Evolutionary conservation across 2,329 filamentous ascomycete species (phyloP).

Genomic region (Mariannaea elegans): DNA sequence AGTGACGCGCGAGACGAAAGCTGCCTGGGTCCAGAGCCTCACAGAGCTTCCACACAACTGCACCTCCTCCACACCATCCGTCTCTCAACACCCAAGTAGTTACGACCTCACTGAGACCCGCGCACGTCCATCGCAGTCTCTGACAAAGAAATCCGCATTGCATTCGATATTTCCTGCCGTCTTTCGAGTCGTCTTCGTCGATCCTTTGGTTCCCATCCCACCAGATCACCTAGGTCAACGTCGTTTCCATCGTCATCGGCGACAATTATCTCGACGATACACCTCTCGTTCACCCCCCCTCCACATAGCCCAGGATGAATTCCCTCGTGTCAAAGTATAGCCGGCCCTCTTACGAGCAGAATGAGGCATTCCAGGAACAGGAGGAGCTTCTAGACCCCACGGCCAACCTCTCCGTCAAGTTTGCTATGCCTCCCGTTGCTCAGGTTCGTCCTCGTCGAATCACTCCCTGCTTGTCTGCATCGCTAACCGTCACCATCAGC

Average conservation of each 20-base stretch:
- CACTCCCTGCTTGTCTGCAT: background rate
- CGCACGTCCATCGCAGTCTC: slow-evolving; percentile 1
- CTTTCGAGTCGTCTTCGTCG: background rate
- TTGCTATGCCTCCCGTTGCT: slow-evolving; percentile 91
- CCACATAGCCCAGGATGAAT: slow-evolving; percentile 72
- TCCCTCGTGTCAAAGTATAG: slow-evolving; percentile 92
- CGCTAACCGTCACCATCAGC: slow-evolving; percentile 58
- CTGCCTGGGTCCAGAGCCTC: slow-evolving; percentile 51
- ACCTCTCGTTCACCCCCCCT: background rate
- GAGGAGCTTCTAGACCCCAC: slow-evolving; percentile 77
- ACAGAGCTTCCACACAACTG: slow-evolving; percentile 22
- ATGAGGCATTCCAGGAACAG: slow-evolving; percentile 76
- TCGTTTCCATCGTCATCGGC: slow-evolving; percentile 4
- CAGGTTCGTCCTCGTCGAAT: slow-evolving; percentile 67
- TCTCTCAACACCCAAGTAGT: background rate
- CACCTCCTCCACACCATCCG: background rate
- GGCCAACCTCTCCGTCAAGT: slow-evolving; percentile 87
- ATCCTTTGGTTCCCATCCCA: background rate
- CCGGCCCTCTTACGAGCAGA: slow-evolving; percentile 75
- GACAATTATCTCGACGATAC: slow-evolving; percentile 1
- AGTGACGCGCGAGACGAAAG: slow-evolving; percentile 55
- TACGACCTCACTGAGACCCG: background rate
- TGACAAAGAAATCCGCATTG: background rate
- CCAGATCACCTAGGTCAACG: background rate
- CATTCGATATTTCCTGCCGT: background rate